Conservation (phyloP, 1,284 basidiomycete species). For the Irpex sp. region DNA sequence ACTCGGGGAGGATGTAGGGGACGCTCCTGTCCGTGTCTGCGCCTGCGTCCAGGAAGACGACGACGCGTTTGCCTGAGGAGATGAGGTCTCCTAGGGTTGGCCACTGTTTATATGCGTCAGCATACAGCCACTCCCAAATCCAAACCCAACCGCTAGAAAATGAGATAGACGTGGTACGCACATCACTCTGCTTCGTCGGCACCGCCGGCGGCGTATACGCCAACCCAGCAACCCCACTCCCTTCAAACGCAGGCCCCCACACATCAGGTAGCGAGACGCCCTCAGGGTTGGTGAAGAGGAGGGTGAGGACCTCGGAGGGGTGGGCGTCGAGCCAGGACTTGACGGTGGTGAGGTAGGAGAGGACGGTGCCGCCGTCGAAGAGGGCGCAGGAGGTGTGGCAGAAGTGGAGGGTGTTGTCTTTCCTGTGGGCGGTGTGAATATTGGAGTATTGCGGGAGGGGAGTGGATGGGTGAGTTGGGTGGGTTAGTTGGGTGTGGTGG, state of each 20-base stretch:
- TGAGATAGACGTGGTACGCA: conserved; percentile 6
- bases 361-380: conserved; percentile 65
- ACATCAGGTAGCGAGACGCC: conserved; percentile 44
- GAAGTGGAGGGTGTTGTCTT: conserved; percentile 47
- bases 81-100: conserved; percentile 75
- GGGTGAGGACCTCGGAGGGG: conserved; percentile 70
- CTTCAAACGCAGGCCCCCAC: conserved; percentile 57
- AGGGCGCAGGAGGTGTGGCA: conserved; percentile 58
- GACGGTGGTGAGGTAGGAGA: conserved; percentile 24
- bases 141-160: not conserved
- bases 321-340: conserved; percentile 59
- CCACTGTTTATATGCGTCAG: conserved; percentile 40
- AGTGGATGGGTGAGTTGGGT: too few species aligned
- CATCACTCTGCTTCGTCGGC: conserved; percentile 42
- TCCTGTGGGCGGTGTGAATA: conserved; percentile 12
- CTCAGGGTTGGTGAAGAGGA: conserved; percentile 73
- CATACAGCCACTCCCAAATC: not conserved
- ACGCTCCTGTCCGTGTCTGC: conserved; percentile 40
- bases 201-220: conserved; percentile 58
- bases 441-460: too few species aligned
- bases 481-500: not conserved
- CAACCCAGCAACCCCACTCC: conserved; percentile 50
- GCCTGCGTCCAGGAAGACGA: conserved; percentile 69
- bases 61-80: conserved; percentile 57
- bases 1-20: conserved; percentile 64